Percentiles rank a stretch among this genome's conserved stretches.
phyloP scores from a whole-genome alignment of 352 stramenopile species.

The Globisporangium sylvaticum region DNA sequence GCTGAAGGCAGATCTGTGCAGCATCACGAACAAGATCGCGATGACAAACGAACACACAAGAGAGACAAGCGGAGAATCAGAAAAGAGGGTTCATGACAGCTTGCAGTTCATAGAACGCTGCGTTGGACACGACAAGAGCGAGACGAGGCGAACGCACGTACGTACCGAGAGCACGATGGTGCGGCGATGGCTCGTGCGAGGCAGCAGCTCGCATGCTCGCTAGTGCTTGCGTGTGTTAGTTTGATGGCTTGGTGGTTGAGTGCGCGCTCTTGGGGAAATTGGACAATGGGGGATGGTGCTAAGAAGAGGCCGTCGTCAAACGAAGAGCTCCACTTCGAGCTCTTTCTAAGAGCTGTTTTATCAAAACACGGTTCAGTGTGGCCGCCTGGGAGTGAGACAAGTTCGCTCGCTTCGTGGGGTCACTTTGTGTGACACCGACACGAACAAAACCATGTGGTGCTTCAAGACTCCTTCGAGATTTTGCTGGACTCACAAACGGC shows the following conservation, averaged over 20 bases:
- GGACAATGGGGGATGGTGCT: background rate
- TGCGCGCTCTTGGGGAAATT: background rate
- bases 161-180: background rate
- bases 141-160: background rate
- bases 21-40: background rate
- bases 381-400: too few species aligned
- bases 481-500: too few species aligned
- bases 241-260: background rate
- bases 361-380: too few species aligned
- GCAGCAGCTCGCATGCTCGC: background rate
- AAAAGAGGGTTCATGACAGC: background rate
- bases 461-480: too few species aligned
- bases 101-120: background rate
- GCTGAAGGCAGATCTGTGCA: slow-evolving; percentile 2
- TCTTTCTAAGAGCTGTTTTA: too few species aligned
- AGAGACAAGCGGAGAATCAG: background rate
- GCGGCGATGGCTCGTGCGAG: background rate
- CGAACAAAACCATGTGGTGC: too few species aligned
- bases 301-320: background rate
- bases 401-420: too few species aligned
- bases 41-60: background rate
- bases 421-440: too few species aligned
- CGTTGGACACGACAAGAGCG: background rate
- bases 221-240: background rate
- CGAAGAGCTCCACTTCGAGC: background rate